Conservation (phyloP, 192 early-diverging fungal genomes). For the Backusella tuberculispora region DNA sequence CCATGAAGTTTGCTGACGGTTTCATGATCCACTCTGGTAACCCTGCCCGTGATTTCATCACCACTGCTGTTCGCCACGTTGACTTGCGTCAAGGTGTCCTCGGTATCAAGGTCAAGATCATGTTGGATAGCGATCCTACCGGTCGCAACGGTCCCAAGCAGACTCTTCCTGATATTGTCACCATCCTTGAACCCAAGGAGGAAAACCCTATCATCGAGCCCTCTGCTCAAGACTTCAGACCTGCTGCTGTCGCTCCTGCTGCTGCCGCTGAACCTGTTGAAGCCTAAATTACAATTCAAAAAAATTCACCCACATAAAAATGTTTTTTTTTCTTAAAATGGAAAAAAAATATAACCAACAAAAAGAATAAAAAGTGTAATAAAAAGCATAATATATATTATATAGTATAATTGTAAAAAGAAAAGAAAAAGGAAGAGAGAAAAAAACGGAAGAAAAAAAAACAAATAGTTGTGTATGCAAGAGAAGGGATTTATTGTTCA, state of each 20-base stretch:
- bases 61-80: conserved; percentile 96
- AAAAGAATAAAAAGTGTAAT: conserved; percentile 17
- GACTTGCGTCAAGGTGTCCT: conserved; percentile 98
- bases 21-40: conserved; percentile 99
- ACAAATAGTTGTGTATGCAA: neutral
- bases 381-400: neutral
- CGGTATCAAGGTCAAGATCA: conserved; percentile 99
- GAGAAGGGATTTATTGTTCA: too few species aligned
- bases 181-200: conserved; percentile 92
- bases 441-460: neutral
- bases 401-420: neutral
- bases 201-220: conserved; percentile 74
- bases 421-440: neutral
- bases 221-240: conserved; percentile 62
- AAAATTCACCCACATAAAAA: neutral
- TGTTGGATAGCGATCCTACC: conserved; percentile 92
- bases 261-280: conserved; percentile 26
- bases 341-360: neutral
- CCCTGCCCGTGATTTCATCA: conserved; percentile 95
- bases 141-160: conserved; percentile 95
- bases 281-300: neutral
- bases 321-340: neutral
- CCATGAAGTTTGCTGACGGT: conserved; percentile 99
- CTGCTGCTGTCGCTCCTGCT: conserved; percentile 34
- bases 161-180: conserved; percentile 94